These are phyloP conservation scores for Phtheirospermum japonicum DNA, from an alignment of 257 asterid species.

Conservation along the genomic window DNA sequence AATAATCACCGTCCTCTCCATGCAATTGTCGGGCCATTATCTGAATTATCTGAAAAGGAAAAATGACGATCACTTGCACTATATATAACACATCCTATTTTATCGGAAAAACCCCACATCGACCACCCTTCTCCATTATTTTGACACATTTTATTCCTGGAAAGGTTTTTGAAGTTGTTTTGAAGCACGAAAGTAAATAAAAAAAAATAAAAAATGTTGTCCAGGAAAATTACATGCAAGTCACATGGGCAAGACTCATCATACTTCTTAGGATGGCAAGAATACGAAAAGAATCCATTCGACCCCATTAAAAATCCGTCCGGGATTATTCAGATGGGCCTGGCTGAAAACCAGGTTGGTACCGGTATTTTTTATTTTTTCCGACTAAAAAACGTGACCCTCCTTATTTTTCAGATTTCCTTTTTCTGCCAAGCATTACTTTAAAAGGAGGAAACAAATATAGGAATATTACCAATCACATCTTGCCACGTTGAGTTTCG, in stretches of 20 bases:
- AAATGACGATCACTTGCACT: neutral
- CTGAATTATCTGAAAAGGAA: neutral
- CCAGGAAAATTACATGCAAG: constrained; percentile 46
- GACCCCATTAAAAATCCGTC: constrained; percentile 38
- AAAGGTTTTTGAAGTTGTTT: constrained; percentile 17
- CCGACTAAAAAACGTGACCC: too few relatives aligned
- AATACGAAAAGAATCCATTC: constrained; percentile 45
- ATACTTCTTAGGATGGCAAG: constrained; percentile 52
- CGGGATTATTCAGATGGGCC: constrained; percentile 57
- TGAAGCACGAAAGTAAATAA: too few relatives aligned
- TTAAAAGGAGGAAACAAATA: too few relatives aligned
- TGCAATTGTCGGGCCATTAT: constrained; percentile 26
- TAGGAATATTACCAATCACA: too few relatives aligned
- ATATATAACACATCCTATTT: constrained; percentile 22
- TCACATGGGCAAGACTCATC: constrained; percentile 54
- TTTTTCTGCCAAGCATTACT: too few relatives aligned
- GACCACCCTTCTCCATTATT: neutral
- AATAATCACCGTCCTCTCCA: constrained; percentile 10
- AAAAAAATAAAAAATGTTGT: constrained; percentile 36
- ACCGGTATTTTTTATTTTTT: too few relatives aligned
- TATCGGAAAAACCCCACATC: constrained; percentile 4
- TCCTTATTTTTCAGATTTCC: too few relatives aligned
- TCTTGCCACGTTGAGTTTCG: too few relatives aligned
- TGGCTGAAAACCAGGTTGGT: constrained; percentile 51
- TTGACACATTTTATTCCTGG: neutral